Conservation (phyloP, 148 eudicot genomes). For the Agrostemma githago region DNA sequence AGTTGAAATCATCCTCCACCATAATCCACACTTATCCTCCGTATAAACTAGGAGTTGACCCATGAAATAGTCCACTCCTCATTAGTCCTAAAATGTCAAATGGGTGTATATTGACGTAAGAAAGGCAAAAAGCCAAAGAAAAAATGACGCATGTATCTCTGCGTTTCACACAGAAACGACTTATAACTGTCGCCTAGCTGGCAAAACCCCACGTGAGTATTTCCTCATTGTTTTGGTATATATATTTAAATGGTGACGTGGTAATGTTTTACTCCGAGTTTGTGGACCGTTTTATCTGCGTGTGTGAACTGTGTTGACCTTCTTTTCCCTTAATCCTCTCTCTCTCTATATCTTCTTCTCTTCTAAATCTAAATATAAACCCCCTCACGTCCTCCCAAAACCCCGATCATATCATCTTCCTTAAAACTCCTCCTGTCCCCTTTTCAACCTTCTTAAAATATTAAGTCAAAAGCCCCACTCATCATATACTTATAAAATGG, state of each 20-base stretch:
- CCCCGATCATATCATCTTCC: background rate
- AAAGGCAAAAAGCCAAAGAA: background rate
- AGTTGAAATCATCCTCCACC: too few species aligned
- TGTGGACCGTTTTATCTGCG: background rate
- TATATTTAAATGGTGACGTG: background rate
- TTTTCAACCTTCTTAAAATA: too few species aligned
- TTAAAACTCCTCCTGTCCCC: too few species aligned
- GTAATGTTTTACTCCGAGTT: background rate
- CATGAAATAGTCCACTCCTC: too few species aligned
- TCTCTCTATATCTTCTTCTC: background rate
- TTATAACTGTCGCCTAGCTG: slow-evolving; percentile 2
- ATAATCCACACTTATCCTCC: too few species aligned
- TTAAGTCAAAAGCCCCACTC: too few species aligned
- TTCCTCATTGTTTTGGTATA: background rate
- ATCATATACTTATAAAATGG: background rate
- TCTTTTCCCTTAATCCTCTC: background rate
- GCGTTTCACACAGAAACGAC: background rate
- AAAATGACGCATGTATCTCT: background rate
- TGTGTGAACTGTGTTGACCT: slow-evolving; percentile 27
- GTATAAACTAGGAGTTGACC: too few species aligned
- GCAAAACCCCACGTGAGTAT: slow-evolving; percentile 14
- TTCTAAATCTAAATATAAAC: background rate
- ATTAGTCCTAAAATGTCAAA: background rate
- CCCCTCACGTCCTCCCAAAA: background rate
- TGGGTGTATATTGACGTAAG: background rate